Conservation (phyloP, 305 asterid genomes). For the Solanum hybrid region DNA sequence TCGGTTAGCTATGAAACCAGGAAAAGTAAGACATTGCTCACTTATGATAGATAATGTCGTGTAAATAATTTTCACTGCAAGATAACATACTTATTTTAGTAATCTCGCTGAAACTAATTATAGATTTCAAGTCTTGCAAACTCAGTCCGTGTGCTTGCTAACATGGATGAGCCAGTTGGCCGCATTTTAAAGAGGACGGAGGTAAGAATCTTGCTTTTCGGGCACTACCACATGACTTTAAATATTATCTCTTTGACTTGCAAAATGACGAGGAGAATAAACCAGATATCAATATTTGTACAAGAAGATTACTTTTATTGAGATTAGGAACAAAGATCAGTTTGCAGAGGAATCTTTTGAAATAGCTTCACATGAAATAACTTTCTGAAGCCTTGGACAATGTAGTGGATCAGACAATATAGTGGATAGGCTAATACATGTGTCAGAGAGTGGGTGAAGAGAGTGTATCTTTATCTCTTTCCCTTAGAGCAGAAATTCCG, state of each 20-base stretch:
- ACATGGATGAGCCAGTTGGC: constrained; percentile 97
- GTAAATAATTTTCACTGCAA: neutral
- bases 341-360: neutral
- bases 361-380: neutral
- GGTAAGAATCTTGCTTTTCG: constrained; percentile 29
- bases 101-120: constrained; percentile 6
- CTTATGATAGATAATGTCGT: neutral
- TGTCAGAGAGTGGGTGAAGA: neutral
- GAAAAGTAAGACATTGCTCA: constrained; percentile 49
- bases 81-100: constrained; percentile 11
- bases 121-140: constrained; percentile 87
- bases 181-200: constrained; percentile 73
- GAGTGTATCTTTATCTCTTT: neutral
- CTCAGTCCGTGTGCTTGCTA: constrained; percentile 90
- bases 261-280: neutral
- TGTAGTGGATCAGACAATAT: neutral
- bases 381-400: neutral
- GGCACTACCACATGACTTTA: neutral
- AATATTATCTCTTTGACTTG: neutral
- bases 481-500: neutral
- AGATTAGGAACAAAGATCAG: neutral
- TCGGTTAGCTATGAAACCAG: constrained; percentile 80
- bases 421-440: neutral
- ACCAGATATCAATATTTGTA: neutral
- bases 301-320: neutral